These are phyloP conservation scores for Candida tropicalis DNA, from an alignment of 1,139 yeast genomes.

Conservation along the genomic window DNA sequence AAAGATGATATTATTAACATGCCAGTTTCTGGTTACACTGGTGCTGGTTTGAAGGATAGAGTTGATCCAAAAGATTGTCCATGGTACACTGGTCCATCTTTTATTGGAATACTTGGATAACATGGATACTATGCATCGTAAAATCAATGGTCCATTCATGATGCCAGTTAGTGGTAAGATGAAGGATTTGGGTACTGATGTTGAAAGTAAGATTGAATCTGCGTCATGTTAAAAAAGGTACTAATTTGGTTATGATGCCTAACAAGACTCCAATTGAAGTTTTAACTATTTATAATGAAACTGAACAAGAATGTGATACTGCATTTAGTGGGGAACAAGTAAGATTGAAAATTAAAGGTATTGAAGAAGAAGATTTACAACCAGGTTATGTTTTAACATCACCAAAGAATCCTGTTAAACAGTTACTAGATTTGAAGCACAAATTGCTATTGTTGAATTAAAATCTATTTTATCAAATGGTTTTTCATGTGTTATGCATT, in stretches of 20 bases:
- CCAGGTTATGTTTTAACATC: constrained; percentile 92
- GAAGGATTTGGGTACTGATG: constrained; percentile 95
- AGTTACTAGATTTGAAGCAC: constrained; percentile 90
- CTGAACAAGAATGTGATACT: constrained; percentile 89
- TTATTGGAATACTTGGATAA: constrained; percentile 86
- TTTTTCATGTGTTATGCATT: constrained; percentile 97
- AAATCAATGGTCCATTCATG: constrained; percentile 94
- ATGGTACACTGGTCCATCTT: constrained; percentile 93
- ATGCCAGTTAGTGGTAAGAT: constrained; percentile 92
- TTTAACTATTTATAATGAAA: constrained; percentile 84
- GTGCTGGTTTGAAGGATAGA: constrained; percentile 93
- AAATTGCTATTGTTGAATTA: constrained; percentile 94
- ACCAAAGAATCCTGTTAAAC: constrained; percentile 86
- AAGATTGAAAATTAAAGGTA: constrained; percentile 87
- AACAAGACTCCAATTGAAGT: constrained; percentile 84
- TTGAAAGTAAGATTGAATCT: constrained; percentile 97
- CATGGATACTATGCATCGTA: constrained; percentile 82
- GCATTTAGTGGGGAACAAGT: constrained; percentile 98
- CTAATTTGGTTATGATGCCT: constrained; percentile 85
- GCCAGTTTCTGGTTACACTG: constrained; percentile 99
- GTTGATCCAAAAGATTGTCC: constrained; percentile 73
- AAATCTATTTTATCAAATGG: constrained; percentile 94
- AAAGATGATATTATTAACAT: constrained; percentile 84
- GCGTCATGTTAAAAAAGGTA: constrained; percentile 88
- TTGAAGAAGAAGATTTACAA: constrained; percentile 94